phyloP scores from a whole-genome alignment of 73 alveolate species.

The Paramecium tetraurelia region DNA sequence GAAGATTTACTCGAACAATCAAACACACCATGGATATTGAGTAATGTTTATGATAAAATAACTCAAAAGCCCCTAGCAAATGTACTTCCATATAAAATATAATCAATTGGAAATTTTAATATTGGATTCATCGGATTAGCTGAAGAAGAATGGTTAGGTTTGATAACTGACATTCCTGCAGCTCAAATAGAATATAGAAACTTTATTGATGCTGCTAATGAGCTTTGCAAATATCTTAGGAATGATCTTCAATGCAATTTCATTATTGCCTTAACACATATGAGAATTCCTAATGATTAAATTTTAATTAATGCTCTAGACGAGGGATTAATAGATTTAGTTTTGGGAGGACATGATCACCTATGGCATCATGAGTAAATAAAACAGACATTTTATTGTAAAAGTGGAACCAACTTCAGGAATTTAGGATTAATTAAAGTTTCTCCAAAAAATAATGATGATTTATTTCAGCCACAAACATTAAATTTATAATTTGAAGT shows the following conservation, averaged over 20 bases:
- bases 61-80: constrained; percentile 69
- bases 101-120: constrained; percentile 57
- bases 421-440: constrained; percentile 8
- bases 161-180: constrained; percentile 57
- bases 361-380: neutral
- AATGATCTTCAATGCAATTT: constrained; percentile 71
- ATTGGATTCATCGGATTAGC: constrained; percentile 79
- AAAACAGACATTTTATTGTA: neutral
- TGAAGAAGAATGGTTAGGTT: constrained; percentile 79
- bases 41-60: constrained; percentile 63
- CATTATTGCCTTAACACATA: constrained; percentile 82
- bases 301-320: constrained; percentile 57
- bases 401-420: constrained; percentile 48
- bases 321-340: constrained; percentile 63
- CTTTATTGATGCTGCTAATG: constrained; percentile 50
- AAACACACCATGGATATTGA: constrained; percentile 72
- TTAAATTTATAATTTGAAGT: neutral
- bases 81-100: constrained; percentile 54
- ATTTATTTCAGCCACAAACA: neutral
- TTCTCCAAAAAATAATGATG: neutral
- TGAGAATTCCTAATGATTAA: constrained; percentile 76
- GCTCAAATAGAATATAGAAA: constrained; percentile 60
- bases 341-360: constrained; percentile 87
- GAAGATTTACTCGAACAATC: constrained; percentile 54
- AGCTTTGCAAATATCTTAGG: constrained; percentile 35